Evolutionary conservation across 2,329 filamentous ascomycete species (phyloP).

Genomic region (Penicillium sp.): DNA sequence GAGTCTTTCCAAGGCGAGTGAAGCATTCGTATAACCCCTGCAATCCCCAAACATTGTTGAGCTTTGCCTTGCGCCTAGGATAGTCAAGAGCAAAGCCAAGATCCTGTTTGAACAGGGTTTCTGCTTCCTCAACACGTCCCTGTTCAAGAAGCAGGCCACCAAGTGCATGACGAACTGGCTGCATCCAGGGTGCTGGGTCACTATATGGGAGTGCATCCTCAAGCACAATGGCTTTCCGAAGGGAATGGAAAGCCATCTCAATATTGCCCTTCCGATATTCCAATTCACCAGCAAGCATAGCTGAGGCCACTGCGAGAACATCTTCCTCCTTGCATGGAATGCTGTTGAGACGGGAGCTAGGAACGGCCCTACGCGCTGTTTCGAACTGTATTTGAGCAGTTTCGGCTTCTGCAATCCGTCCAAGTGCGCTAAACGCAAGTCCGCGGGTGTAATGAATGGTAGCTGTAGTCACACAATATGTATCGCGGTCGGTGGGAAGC

Average conservation of each 20-base stretch:
- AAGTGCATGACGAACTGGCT: neutral
- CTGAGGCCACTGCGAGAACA: neutral
- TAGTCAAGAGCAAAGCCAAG: neutral
- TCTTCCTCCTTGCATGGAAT: neutral
- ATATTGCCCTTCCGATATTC: neutral
- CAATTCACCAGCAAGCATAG: neutral
- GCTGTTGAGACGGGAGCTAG: neutral
- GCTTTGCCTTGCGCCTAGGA: neutral
- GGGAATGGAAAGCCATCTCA: neutral
- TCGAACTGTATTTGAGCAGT: slow-evolving; percentile 38
- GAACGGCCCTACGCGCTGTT: neutral
- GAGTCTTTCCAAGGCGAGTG: neutral
- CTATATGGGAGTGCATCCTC: neutral
- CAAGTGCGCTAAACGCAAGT: slow-evolving; percentile 65
- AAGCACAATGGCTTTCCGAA: neutral
- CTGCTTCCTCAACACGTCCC: neutral
- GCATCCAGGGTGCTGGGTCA: neutral
- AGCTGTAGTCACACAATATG: slow-evolving; percentile 71
- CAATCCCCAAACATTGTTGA: slow-evolving; percentile 1
- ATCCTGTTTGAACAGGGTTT: neutral
- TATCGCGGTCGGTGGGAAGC: slow-evolving; percentile 59
- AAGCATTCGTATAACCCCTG: slow-evolving; percentile 12
- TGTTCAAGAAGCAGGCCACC: neutral
- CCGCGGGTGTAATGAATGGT: slow-evolving; percentile 69
- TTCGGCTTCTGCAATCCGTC: slow-evolving; percentile 57